phyloP scores from a whole-genome alignment of 148 eudicot genomes.

The Gaultheria prostrata region DNA sequence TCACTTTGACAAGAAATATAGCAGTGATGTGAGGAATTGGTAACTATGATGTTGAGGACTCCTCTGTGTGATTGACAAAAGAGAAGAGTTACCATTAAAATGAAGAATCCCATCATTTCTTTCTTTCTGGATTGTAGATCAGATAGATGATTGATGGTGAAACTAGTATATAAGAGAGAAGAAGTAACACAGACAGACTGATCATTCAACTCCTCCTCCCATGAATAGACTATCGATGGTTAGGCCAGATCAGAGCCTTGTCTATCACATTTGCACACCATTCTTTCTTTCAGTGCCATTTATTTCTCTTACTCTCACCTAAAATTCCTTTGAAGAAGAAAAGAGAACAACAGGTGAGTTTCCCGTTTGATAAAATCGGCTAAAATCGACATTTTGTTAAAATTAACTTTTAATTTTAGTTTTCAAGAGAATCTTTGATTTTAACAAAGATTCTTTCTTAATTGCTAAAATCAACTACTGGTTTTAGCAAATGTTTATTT shows the following conservation, averaged over 20 bases:
- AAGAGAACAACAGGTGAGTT: too few relatives aligned
- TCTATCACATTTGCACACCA: background rate
- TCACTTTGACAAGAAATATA: background rate
- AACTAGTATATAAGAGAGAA: background rate
- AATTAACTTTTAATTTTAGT: too few relatives aligned
- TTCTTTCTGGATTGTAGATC: background rate
- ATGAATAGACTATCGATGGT: background rate
- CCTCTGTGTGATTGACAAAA: background rate
- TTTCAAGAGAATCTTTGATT: too few relatives aligned
- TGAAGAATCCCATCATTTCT: background rate
- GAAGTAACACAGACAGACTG: background rate
- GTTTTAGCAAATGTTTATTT: too few relatives aligned
- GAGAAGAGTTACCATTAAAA: background rate
- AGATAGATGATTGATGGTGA: background rate
- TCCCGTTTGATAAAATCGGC: too few relatives aligned
- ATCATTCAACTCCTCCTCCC: background rate
- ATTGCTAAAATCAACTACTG: too few relatives aligned
- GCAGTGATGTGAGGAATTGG: background rate
- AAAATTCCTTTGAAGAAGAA: background rate
- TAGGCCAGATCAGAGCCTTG: background rate
- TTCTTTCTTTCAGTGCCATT: background rate
- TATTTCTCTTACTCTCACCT: background rate
- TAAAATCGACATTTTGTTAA: too few relatives aligned
- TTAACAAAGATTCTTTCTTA: too few relatives aligned
- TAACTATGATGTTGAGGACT: background rate